These are phyloP conservation scores for Evernia prunastri DNA, from an alignment of 495 filamentous ascomycete species.

Conservation along the genomic window DNA sequence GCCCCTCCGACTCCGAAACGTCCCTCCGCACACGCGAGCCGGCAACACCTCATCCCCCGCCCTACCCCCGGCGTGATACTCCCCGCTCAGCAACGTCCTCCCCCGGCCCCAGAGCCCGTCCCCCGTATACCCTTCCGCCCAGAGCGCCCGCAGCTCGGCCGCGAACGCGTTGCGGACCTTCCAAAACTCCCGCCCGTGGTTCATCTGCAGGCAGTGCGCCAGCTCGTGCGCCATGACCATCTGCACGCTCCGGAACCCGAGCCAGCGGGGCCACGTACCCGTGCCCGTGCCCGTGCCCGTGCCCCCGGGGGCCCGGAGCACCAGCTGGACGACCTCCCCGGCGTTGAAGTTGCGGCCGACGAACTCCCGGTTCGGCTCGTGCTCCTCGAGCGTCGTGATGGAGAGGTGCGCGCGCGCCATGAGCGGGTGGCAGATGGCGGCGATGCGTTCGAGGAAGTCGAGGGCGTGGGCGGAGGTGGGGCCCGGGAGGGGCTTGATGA, in stretches of 20 bases:
- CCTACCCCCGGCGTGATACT: slow-evolving; percentile 46
- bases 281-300: too few relatives aligned
- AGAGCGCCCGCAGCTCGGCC: slow-evolving; percentile 55
- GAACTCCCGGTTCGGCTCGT: slow-evolving; percentile 67
- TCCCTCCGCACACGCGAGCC: slow-evolving; percentile 25
- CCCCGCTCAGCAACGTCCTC: slow-evolving; percentile 49
- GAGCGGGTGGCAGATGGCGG: slow-evolving; percentile 68
- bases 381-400: slow-evolving; percentile 71
- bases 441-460: slow-evolving; percentile 68
- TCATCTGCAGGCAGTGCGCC: slow-evolving; percentile 80
- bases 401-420: slow-evolving; percentile 63
- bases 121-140: slow-evolving; percentile 60
- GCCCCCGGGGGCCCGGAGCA: slow-evolving; percentile 54
- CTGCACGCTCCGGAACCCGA: slow-evolving; percentile 68
- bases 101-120: slow-evolving; percentile 75
- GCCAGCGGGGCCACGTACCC: too few relatives aligned
- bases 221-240: slow-evolving; percentile 82
- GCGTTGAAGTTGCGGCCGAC: slow-evolving; percentile 76
- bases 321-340: slow-evolving; percentile 75
- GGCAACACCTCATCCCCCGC: slow-evolving; percentile 44
- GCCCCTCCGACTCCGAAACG: slow-evolving; percentile 24
- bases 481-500: slow-evolving; percentile 68
- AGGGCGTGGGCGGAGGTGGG: slow-evolving; percentile 51
- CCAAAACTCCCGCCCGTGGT: slow-evolving; percentile 70
- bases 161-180: slow-evolving; percentile 61